Base-by-base conservation (phyloP, 495 filamentous ascomycete genomes). In the Durotheca rogersii region DNA sequence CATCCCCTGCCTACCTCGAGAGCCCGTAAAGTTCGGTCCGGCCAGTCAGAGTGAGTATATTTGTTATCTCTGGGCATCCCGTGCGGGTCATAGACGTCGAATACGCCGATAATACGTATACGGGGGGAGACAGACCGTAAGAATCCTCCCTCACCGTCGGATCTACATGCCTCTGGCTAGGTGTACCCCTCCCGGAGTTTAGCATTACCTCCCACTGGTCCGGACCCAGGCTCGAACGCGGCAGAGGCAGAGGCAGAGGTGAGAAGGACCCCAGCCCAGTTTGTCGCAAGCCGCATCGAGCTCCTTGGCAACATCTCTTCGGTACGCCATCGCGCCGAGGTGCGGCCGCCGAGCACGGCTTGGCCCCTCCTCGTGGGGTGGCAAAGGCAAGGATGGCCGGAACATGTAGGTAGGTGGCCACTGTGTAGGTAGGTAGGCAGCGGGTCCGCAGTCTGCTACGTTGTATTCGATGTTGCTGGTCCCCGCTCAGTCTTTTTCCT, bases 311-410 rank as follows among this genome's bases (percentile, higher is more conserved):
- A n/a, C n/a, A n/a, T n/a, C n/a, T 27, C 9, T 27, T 9, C 40
- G 16, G 41, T 51, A 39, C 36, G 23, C 18, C 30, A 59, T 51
- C 35, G 15, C 35, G 45, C 56, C 56, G 56, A 59, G 56, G 45
- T 59, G 53, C 50, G 49, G 38, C 56, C 56, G 56, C 51, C 19
- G 42, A 41, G 50, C 45, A 59, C 46, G 44, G 56, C 46, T 51
- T 40, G 50, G 56, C 6, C n/a, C 23, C 20, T 35, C 21, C 47
- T 15, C 40, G 30, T 17, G 25, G 7, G 10, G 11, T 25, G 36
- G 31, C 6, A 32, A 16, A n/a, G 5, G 10, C 5, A 17, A 23
- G 47, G 27, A 17, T 32, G 47, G 27, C 56, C 56, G 41, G 17
- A 59, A 47, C 3, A n/a, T 45, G 56, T 40, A 59, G 56, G 50